phyloP scores from a whole-genome alignment of 2,329 filamentous ascomycete species.

The Cadophora sp. region DNA sequence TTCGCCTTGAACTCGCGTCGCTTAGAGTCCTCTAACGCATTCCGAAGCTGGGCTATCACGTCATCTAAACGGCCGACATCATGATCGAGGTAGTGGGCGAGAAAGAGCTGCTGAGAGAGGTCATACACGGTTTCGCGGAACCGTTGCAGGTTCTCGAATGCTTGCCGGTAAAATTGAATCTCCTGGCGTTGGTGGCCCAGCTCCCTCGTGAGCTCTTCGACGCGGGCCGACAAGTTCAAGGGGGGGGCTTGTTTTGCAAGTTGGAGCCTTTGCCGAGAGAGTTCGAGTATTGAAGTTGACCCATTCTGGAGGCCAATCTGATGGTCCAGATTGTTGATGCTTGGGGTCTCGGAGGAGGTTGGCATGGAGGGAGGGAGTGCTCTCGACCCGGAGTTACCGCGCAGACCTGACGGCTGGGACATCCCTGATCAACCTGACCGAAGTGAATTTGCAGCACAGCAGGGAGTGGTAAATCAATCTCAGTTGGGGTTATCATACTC shows the following conservation, averaged over 20 bases:
- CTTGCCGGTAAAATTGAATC: slow-evolving; percentile 30
- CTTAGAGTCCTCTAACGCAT: slow-evolving; percentile 27
- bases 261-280: slow-evolving; percentile 25
- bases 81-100: slow-evolving; percentile 22
- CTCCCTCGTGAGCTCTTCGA: slow-evolving; percentile 34
- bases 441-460: background rate
- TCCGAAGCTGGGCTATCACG: slow-evolving; percentile 27
- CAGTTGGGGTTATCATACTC: background rate
- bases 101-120: slow-evolving; percentile 32
- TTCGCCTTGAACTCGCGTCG: slow-evolving; percentile 27
- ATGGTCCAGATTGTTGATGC: slow-evolving; percentile 30
- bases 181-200: slow-evolving; percentile 28
- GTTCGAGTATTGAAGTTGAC: slow-evolving; percentile 28
- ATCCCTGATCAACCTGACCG: slow-evolving; percentile 9
- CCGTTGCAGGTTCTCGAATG: slow-evolving; percentile 30
- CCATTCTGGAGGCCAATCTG: slow-evolving; percentile 27
- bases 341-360: slow-evolving; percentile 11
- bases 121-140: slow-evolving; percentile 32
- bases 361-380: slow-evolving; percentile 9
- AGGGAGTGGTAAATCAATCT: slow-evolving; percentile 3
- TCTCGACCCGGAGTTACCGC: background rate
- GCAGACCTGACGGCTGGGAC: slow-evolving; percentile 10
- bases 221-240: slow-evolving; percentile 17
- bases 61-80: slow-evolving; percentile 20
- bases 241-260: slow-evolving; percentile 23